Percentiles rank a stretch among this genome's conserved stretches.
These are phyloP conservation scores for Dioscorea alata DNA, from an alignment of 106 monocot species.

Conservation along the genomic window DNA sequence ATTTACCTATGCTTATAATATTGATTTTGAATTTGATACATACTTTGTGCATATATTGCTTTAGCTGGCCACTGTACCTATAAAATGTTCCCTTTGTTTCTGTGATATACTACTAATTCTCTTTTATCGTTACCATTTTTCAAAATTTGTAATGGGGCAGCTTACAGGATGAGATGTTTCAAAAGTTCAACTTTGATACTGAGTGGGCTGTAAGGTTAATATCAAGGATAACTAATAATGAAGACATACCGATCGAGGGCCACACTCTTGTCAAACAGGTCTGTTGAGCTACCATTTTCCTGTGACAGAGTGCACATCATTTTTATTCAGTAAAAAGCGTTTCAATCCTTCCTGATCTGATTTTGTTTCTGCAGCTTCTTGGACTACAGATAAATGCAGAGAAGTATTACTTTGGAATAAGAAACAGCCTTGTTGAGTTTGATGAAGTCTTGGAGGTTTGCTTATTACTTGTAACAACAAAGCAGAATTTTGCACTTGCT, in stretches of 20 bases:
- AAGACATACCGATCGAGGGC: conserved; percentile 92
- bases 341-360: neutral
- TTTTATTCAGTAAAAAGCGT: too few species aligned
- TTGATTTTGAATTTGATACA: too few species aligned
- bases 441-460: conserved; percentile 95
- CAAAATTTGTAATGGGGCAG: conserved; percentile 23
- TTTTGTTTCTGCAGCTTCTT: conserved; percentile 60
- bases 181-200: conserved; percentile 97
- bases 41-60: too few species aligned
- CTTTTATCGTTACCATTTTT: neutral
- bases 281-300: neutral
- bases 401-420: conserved; percentile 89
- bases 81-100: too few species aligned
- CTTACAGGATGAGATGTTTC: conserved; percentile 99
- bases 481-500: too few species aligned
- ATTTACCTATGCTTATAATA: too few species aligned
- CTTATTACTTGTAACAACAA: neutral
- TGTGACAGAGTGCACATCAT: too few species aligned
- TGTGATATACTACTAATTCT: too few species aligned
- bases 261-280: conserved; percentile 88
- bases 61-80: too few species aligned
- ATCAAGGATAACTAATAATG: conserved; percentile 93
- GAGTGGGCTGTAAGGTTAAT: conserved; percentile 98
- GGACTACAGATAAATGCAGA: conserved; percentile 89
- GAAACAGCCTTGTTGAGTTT: conserved; percentile 98